phyloP scores from a whole-genome alignment of 2,329 filamentous ascomycete species.

The Monilinia fructicola region DNA sequence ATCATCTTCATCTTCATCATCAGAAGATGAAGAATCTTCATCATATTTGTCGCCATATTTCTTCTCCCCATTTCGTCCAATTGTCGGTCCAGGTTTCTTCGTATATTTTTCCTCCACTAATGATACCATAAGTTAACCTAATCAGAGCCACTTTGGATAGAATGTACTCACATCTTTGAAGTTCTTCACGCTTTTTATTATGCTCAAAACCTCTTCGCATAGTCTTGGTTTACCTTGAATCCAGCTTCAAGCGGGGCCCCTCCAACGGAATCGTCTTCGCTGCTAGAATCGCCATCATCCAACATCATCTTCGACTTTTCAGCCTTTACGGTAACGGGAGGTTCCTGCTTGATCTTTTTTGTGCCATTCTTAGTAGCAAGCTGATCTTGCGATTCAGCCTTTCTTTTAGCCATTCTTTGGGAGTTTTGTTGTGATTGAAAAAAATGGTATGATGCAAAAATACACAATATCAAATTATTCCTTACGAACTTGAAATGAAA shows the following conservation, averaged over 20 bases:
- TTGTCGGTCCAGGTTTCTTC: slow-evolving; percentile 44
- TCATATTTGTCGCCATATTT: slow-evolving; percentile 46
- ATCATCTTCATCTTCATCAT: slow-evolving; percentile 84
- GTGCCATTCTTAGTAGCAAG: slow-evolving; percentile 26
- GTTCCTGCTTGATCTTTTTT: slow-evolving; percentile 39
- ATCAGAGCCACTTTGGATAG: slow-evolving; percentile 28
- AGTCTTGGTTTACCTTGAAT: slow-evolving; percentile 88
- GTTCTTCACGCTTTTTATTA: slow-evolving; percentile 95
- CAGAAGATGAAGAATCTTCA: slow-evolving; percentile 64
- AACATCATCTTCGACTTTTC: slow-evolving; percentile 42
- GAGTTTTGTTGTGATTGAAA: slow-evolving; percentile 1
- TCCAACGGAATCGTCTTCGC: slow-evolving; percentile 41
- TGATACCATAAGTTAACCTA: slow-evolving; percentile 27
- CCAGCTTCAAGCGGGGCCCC: slow-evolving; percentile 43
- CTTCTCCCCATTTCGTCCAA: slow-evolving; percentile 39
- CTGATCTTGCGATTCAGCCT: slow-evolving; percentile 36
- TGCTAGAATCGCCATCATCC: slow-evolving; percentile 49
- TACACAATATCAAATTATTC: neutral
- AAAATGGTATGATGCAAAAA: neutral
- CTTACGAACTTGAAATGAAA: slow-evolving; percentile 7
- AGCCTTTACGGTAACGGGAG: neutral
- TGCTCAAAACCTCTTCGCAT: slow-evolving; percentile 88
- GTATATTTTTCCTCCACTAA: slow-evolving; percentile 85
- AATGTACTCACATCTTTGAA: slow-evolving; percentile 59
- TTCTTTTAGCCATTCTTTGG: slow-evolving; percentile 40